Evolutionary conservation across 1,139 yeast genomes (phyloP).

Genomic region (Taiozyma sp.): DNA sequence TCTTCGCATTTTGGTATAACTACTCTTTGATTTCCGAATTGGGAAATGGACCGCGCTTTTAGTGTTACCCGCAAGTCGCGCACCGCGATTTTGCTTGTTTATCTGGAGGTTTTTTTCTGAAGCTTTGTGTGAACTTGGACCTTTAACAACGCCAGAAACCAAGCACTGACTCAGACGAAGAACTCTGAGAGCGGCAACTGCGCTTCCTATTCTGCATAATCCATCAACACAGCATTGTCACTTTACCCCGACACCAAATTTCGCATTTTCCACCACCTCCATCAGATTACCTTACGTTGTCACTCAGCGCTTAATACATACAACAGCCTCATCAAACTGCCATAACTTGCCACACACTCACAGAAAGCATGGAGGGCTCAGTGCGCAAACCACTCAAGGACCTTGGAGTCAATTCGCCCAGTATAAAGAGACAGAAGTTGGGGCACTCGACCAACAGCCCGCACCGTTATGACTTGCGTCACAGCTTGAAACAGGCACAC

Average conservation of each 20-base stretch:
- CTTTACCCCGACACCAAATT: not conserved
- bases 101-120: not conserved
- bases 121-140: not conserved
- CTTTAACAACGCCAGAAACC: not conserved
- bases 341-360: not conserved
- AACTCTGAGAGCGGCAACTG: not conserved
- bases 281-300: not conserved
- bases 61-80: not conserved
- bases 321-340: not conserved
- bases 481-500: not conserved
- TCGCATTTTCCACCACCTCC: not conserved
- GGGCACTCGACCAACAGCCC: not conserved
- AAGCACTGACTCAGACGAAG: not conserved
- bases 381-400: conserved; percentile 19
- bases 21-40: not conserved
- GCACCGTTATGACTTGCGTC: conserved; percentile 1
- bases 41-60: not conserved
- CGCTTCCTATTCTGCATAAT: not conserved
- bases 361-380: not conserved
- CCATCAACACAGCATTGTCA: not conserved
- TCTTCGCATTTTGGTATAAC: not conserved
- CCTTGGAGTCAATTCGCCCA: conserved; percentile 22
- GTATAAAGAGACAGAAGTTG: conserved; percentile 19
- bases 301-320: not conserved
- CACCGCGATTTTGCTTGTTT: not conserved